Conservation (phyloP, 345 rosid species). For the Noccaea caerulescens region DNA sequence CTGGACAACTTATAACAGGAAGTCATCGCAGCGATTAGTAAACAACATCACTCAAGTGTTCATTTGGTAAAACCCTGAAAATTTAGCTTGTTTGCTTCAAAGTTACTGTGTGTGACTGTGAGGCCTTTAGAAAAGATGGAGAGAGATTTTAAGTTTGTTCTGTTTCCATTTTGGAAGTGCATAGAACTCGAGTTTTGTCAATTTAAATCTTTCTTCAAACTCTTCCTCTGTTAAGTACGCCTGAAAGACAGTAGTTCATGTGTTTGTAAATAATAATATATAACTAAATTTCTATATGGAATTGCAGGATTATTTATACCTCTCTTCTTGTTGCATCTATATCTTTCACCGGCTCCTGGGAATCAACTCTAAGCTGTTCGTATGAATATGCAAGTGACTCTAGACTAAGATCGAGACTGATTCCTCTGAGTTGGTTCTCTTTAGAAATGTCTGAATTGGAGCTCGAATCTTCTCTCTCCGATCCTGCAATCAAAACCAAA, state of each 20-base stretch:
- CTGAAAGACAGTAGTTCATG: conserved; percentile 34
- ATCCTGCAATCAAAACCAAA: conserved; percentile 46
- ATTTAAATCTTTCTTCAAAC: conserved; percentile 59
- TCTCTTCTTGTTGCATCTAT: conserved; percentile 72
- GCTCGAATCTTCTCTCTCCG: conserved; percentile 36
- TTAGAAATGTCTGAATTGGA: conserved; percentile 27
- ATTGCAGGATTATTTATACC: conserved; percentile 42
- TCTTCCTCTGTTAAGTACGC: conserved; percentile 61
- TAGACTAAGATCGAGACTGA: conserved; percentile 20
- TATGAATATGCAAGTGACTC: conserved; percentile 54
- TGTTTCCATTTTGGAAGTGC: conserved; percentile 74
- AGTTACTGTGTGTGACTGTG: background rate
- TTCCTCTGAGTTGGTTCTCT: conserved; percentile 36
- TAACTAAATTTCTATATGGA: background rate
- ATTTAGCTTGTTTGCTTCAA: background rate
- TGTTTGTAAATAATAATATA: background rate
- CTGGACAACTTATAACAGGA: background rate
- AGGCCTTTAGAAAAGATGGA: conserved; percentile 56
- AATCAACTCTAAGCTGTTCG: conserved; percentile 54
- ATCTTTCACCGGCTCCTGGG: conserved; percentile 56
- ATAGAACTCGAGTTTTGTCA: conserved; percentile 54
- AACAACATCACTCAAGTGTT: conserved; percentile 21
- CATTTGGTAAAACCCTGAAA: background rate
- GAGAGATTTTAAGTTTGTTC: conserved; percentile 68
- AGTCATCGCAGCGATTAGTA: background rate